Base-by-base conservation (phyloP, 192 early-diverging fungal species). In the Umbelopsis isabellina region DNA sequence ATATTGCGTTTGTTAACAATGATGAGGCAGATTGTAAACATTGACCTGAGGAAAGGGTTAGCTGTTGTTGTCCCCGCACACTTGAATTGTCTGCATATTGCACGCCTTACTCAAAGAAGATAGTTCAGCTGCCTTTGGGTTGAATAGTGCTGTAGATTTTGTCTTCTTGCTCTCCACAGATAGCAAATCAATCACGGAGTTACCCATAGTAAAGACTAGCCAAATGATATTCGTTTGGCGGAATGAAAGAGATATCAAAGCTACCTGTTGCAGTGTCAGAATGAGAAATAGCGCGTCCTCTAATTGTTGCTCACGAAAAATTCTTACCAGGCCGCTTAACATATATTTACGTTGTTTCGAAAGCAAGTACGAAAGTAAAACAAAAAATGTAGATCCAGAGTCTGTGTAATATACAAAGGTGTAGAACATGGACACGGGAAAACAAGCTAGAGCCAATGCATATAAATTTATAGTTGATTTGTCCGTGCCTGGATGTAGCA, bases 191-290 rank as follows among this genome's bases (percentile, higher is more conserved):
- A 86, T 55, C 0, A 82, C 66, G 2, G 80, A 55, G 11, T 77
- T 69, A 8, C 84, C 87, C 23, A 88, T 83, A 25, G 91, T 83
- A 72, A 97, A 92, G 18, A 80, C 76, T 11, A 91, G 77, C 97
- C 97, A 99, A 0, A 97, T 82, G 18, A 91, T 88, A 75, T 99
- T 99, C 25, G 96, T 99, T 75, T 99, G 97, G 12, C 97, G 85
- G 77, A 95, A 91, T 51, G 86, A 83, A 27, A 93, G 70, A 23
- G 90, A 81, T 1, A 81, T 33, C 2, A 72, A 72, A 27, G 79
- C 75, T 23, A 65, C 22, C 80, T 82, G 51, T 25, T 22, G 16
- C 16, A 18, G 30, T 33, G 33, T 61, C 18, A 16, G 37, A 41
- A 30, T 41, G 1, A 41, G 37, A 1, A 41, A 41, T 6, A 4